Percentiles rank a stretch among this genome's conserved stretches.
phyloP scores from a whole-genome alignment of 768 basidiomycete genomes.

The Psilocybe tampanensis region DNA sequence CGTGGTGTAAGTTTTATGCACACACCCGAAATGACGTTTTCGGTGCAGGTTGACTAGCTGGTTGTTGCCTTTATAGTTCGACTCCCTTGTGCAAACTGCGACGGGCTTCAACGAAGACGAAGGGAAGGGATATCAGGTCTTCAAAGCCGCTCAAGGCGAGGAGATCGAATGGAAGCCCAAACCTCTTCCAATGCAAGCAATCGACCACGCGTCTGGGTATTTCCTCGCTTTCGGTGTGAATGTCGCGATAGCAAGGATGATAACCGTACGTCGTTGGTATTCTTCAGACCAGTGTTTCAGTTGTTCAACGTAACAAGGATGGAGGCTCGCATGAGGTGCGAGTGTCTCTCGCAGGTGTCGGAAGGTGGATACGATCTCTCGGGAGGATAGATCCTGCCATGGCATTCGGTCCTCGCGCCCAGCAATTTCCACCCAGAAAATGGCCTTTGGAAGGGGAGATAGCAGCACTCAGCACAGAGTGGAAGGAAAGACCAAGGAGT shows the following conservation, averaged over 20 bases:
- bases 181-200: constrained; percentile 57
- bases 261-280: constrained; percentile 36
- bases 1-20: constrained; percentile 42
- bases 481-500: constrained; percentile 24
- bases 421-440: constrained; percentile 38
- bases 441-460: constrained; percentile 41
- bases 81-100: constrained; percentile 66
- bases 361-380: constrained; percentile 57
- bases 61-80: constrained; percentile 43
- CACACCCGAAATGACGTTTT: too few species aligned
- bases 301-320: constrained; percentile 37
- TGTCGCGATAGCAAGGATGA: constrained; percentile 53
- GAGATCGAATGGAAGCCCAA: constrained; percentile 19
- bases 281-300: neutral
- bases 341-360: constrained; percentile 59
- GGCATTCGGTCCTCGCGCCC: constrained; percentile 41
- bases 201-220: constrained; percentile 64
- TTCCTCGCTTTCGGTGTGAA: constrained; percentile 61
- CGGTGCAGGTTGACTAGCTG: neutral
- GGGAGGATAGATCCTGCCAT: constrained; percentile 42
- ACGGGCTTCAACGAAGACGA: constrained; percentile 64
- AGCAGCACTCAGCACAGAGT: constrained; percentile 26
- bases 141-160: constrained; percentile 9
- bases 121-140: constrained; percentile 45
- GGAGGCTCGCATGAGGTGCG: constrained; percentile 65